These are phyloP conservation scores for Anacardium occidentale DNA, from an alignment of 345 rosid genomes.

Conservation along the genomic window DNA sequence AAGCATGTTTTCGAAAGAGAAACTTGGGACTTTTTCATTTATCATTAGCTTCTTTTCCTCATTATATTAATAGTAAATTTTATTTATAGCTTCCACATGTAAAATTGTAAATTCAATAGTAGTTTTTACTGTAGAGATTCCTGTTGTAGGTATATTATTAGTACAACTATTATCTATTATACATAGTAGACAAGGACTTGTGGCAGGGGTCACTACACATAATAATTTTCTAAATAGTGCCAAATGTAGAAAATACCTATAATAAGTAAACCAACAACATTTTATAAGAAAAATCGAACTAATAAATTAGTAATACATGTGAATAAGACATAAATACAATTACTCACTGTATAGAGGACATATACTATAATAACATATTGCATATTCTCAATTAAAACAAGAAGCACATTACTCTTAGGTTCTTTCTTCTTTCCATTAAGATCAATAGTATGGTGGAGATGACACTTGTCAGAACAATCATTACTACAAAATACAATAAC, in stretches of 20 bases:
- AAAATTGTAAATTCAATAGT: no score
- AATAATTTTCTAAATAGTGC: constrained; percentile 89
- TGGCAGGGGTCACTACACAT: no score
- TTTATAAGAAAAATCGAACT: constrained; percentile 9
- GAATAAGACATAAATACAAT: constrained; percentile 11
- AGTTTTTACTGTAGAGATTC: no score
- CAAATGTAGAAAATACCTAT: constrained; percentile 88
- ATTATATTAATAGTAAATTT: no score
- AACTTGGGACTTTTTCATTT: no score
- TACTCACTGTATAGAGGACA: constrained; percentile 78
- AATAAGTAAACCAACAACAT: constrained; percentile 9
- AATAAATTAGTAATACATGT: background rate
- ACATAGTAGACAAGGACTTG: no score
- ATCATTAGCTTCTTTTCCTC: no score
- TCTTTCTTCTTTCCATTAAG: constrained; percentile 90
- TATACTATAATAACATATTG: constrained; percentile 94
- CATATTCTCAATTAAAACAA: constrained; percentile 94
- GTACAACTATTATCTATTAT: no score
- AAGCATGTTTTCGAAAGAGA: no score
- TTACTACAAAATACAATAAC: background rate
- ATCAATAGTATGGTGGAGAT: constrained; percentile 63
- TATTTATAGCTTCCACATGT: no score
- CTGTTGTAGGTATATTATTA: no score
- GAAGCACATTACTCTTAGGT: constrained; percentile 89
- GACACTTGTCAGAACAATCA: constrained; percentile 23